These are phyloP conservation scores for Malassezia sp. DNA, from an alignment of 1,284 basidiomycete genomes.

Conservation along the genomic window DNA sequence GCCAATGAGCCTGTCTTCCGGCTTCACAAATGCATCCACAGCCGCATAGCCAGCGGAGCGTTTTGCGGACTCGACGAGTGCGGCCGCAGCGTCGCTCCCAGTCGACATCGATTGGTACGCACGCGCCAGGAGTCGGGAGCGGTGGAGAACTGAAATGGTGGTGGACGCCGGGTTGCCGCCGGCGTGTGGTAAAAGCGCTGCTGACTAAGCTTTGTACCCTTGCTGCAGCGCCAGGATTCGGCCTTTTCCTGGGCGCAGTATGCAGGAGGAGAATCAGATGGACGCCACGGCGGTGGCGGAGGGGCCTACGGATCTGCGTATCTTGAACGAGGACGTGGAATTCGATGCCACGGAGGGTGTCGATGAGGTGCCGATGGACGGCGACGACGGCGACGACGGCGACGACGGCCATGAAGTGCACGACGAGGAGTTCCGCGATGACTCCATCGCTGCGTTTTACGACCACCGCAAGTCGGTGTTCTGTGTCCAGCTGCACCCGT, in stretches of 20 bases:
- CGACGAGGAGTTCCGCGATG: slow-evolving; percentile 34
- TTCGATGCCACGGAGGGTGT: slow-evolving; percentile 7
- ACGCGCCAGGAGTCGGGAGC: too few relatives aligned
- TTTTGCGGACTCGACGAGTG: slow-evolving; percentile 57
- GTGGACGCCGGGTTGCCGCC: too few relatives aligned
- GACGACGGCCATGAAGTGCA: too few relatives aligned
- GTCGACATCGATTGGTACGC: too few relatives aligned
- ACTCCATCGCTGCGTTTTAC: slow-evolving; percentile 44
- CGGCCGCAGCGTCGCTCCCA: too few relatives aligned
- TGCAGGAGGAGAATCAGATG: too few relatives aligned
- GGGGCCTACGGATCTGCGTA: slow-evolving; percentile 13
- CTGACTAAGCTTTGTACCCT: too few relatives aligned
- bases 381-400: slow-evolving; percentile 9
- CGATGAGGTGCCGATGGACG: slow-evolving; percentile 13
- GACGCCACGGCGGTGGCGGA: neutral
- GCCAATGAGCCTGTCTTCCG: slow-evolving; percentile 64
- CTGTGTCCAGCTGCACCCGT: slow-evolving; percentile 63
- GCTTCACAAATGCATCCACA: slow-evolving; percentile 75
- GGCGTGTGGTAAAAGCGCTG: too few relatives aligned
- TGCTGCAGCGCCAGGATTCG: too few relatives aligned
- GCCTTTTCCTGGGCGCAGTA: too few relatives aligned
- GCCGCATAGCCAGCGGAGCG: slow-evolving; percentile 84
- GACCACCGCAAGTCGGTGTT: slow-evolving; percentile 58
- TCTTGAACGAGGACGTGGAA: slow-evolving; percentile 13
- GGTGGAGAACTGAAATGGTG: too few relatives aligned